A percentile compares a stretch with the other conserved stretches of the same genome.
Evolutionary conservation across 495 filamentous ascomycete genomes (phyloP).

Genomic region (Aspergillus carlsbadensis): DNA sequence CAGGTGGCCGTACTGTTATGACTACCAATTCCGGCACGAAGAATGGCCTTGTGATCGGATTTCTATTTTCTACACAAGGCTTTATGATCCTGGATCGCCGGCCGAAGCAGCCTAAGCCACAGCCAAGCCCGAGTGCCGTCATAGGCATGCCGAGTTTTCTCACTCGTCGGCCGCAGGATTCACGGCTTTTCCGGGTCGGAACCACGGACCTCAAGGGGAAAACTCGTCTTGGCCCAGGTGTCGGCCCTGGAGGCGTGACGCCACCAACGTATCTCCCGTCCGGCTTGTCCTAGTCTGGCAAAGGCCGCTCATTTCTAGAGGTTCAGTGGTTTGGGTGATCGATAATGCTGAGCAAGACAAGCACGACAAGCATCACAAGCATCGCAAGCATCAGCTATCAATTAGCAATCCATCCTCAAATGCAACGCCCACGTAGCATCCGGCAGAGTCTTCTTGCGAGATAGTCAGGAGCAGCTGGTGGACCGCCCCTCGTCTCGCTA

Average conservation of each 20-base stretch:
- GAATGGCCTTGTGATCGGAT: not conserved
- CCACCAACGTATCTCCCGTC: no score
- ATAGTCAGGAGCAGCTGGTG: not conserved
- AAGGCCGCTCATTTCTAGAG: no score
- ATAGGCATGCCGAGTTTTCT: slow-evolving; percentile 8
- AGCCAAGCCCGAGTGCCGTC: slow-evolving; percentile 11
- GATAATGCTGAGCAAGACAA: no score
- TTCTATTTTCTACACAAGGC: no score
- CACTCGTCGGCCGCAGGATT: not conserved
- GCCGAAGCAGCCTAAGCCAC: not conserved
- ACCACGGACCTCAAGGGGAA: not conserved
- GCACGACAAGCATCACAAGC: no score
- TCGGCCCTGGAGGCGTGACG: no score
- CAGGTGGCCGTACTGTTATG: not conserved
- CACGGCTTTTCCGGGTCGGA: slow-evolving; percentile 6
- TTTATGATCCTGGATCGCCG: not conserved
- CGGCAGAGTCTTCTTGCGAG: slow-evolving; percentile 1
- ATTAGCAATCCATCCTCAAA: no score
- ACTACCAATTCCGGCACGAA: not conserved
- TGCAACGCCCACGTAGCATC: no score
- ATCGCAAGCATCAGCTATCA: no score
- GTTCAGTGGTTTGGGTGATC: no score
- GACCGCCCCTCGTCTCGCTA: not conserved
- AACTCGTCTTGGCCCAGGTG: no score
- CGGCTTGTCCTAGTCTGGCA: no score